phyloP scores from a whole-genome alignment of 2,329 filamentous ascomycete species.

The Neonectria punicea region DNA sequence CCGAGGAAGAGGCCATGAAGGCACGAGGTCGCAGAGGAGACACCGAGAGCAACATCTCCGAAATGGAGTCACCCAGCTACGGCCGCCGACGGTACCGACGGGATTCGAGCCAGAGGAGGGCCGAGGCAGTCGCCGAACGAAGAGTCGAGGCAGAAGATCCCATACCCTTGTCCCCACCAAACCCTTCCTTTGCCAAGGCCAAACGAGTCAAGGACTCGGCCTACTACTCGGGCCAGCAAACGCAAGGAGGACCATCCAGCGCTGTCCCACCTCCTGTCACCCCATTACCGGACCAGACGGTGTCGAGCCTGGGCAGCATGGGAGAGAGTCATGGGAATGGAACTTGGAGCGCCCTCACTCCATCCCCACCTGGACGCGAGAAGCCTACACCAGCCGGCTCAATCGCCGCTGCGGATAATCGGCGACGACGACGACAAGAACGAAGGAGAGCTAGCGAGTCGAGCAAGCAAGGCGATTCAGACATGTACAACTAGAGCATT shows the following conservation, averaged over 20 bases:
- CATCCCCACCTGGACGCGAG: conserved; percentile 54
- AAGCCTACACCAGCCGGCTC: conserved; percentile 50
- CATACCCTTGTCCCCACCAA: conserved; percentile 63
- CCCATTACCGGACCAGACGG: conserved; percentile 52
- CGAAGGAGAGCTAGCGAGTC: conserved; percentile 54
- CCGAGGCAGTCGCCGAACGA: conserved; percentile 59
- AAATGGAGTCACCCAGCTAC: conserved; percentile 61
- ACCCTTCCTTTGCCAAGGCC: conserved; percentile 65
- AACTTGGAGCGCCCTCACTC: conserved; percentile 65
- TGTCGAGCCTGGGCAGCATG: conserved; percentile 59
- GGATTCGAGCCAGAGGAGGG: conserved; percentile 59
- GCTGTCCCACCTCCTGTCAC: conserved; percentile 20
- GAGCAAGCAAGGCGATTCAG: conserved; percentile 45
- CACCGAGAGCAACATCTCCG: conserved; percentile 65
- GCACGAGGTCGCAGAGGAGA: conserved; percentile 58
- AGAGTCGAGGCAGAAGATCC: conserved; percentile 51
- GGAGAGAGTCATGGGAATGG: conserved; percentile 62
- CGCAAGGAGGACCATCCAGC: conserved; percentile 53
- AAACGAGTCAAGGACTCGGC: conserved; percentile 68
- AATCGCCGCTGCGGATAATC: conserved; percentile 57
- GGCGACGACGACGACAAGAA: conserved; percentile 66
- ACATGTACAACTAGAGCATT: conserved; percentile 51
- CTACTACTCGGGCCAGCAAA: conserved; percentile 66
- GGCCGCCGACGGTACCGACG: conserved; percentile 63
- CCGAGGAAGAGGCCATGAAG: conserved; percentile 67